phyloP scores from a whole-genome alignment of 345 rosid genomes.

The Camelina neglecta region DNA sequence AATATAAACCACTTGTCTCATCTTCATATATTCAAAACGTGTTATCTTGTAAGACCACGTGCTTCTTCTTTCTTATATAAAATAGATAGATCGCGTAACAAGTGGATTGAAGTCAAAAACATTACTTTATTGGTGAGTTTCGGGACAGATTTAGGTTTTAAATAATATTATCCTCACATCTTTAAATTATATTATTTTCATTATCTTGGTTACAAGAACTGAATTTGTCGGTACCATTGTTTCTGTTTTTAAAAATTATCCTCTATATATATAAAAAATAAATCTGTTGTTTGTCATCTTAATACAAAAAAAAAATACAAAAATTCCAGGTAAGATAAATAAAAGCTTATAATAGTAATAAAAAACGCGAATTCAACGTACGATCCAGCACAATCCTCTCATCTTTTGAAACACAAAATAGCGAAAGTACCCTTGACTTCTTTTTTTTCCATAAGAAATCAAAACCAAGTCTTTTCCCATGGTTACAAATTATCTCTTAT shows the following conservation, averaged over 20 bases:
- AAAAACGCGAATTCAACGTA: slow-evolving; percentile 34
- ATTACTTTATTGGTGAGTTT: slow-evolving; percentile 13
- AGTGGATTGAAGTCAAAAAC: slow-evolving; percentile 20
- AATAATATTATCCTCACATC: slow-evolving; percentile 35
- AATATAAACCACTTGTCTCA: slow-evolving; percentile 26
- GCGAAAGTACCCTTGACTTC: slow-evolving; percentile 12
- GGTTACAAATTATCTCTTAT: slow-evolving; percentile 23
- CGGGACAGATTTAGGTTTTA: slow-evolving; percentile 21
- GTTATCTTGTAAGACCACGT: slow-evolving; percentile 4
- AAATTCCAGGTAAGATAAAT: slow-evolving; percentile 29
- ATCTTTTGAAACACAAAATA: background rate
- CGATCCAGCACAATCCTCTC: slow-evolving; percentile 45
- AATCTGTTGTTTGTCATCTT: too few relatives aligned
- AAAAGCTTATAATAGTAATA: slow-evolving; percentile 34
- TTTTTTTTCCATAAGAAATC: slow-evolving; percentile 32
- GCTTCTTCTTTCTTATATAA: slow-evolving; percentile 9
- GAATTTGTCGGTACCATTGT: slow-evolving; percentile 32
- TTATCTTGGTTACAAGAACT: slow-evolving; percentile 32
- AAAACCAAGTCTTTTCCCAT: slow-evolving; percentile 29
- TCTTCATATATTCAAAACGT: slow-evolving; percentile 28
- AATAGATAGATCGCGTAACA: slow-evolving; percentile 19
- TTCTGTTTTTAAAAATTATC: slow-evolving; percentile 12
- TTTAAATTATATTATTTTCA: background rate
- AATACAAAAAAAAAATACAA: too few relatives aligned
- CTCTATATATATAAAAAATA: background rate